phyloP scores from a whole-genome alignment of 768 basidiomycete species.

The Tephrocybe sp. region DNA sequence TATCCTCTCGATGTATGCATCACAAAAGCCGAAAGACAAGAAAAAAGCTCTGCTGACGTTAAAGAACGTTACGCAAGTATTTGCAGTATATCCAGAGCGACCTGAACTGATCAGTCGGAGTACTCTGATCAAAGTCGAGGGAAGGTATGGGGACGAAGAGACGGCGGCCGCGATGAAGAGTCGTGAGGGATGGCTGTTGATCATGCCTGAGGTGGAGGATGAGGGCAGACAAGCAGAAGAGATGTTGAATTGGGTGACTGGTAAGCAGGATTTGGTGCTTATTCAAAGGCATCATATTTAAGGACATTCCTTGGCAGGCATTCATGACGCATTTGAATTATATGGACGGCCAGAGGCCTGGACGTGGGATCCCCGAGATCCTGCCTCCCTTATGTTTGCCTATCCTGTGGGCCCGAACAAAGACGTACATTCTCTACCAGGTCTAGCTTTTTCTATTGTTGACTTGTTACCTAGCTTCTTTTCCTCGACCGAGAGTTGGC shows the following conservation, averaged over 20 bases:
- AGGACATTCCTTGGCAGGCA: slow-evolving; percentile 39
- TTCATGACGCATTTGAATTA: slow-evolving; percentile 85
- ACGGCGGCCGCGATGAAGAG: slow-evolving; percentile 61
- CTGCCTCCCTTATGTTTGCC: slow-evolving; percentile 85
- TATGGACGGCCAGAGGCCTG: slow-evolving; percentile 88
- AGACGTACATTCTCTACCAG: slow-evolving; percentile 55
- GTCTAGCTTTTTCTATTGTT: slow-evolving; percentile 5
- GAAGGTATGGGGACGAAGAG: slow-evolving; percentile 76
- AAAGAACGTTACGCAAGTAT: slow-evolving; percentile 74
- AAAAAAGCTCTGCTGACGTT: slow-evolving; percentile 74
- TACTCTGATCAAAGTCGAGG: slow-evolving; percentile 92
- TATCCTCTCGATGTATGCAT: slow-evolving; percentile 57
- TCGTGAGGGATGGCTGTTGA: slow-evolving; percentile 81
- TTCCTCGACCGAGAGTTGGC: slow-evolving; percentile 88
- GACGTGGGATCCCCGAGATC: slow-evolving; percentile 88
- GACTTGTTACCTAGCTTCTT: slow-evolving; percentile 52
- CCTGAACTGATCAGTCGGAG: slow-evolving; percentile 87
- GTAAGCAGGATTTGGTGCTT: slow-evolving; percentile 42
- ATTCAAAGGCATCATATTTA: slow-evolving; percentile 2
- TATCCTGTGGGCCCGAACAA: slow-evolving; percentile 86
- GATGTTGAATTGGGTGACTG: slow-evolving; percentile 90
- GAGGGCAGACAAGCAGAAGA: slow-evolving; percentile 67
- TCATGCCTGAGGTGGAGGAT: slow-evolving; percentile 86
- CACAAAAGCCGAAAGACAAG: slow-evolving; percentile 71
- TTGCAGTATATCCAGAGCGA: slow-evolving; percentile 95